A percentile compares a stretch with the other conserved stretches of the same genome.
Evolutionary conservation across 2,329 filamentous ascomycete genomes (phyloP).

Genomic region (Exophiala sp.): DNA sequence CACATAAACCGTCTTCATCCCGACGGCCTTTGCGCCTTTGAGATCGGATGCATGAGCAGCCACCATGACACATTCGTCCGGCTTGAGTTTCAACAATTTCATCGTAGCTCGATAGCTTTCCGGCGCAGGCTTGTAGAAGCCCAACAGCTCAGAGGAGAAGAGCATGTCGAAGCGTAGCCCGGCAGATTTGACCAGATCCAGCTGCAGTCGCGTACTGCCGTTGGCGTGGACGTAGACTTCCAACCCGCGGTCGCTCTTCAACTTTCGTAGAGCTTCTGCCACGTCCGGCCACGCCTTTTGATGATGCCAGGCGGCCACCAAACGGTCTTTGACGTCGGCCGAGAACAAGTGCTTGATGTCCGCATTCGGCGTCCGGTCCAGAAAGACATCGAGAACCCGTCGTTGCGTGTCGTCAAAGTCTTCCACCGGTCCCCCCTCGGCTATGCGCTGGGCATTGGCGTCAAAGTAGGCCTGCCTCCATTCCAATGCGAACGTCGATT

Average conservation of each 20-base stretch:
- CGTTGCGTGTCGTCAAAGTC: constrained; percentile 50
- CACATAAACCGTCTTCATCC: constrained; percentile 50
- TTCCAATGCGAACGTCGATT: constrained; percentile 43
- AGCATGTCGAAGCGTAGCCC: constrained; percentile 48
- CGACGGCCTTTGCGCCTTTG: constrained; percentile 44
- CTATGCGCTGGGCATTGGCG: constrained; percentile 39
- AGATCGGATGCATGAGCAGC: constrained; percentile 53
- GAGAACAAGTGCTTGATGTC: constrained; percentile 18
- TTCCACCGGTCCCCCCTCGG: constrained; percentile 36
- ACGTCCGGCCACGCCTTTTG: constrained; percentile 51
- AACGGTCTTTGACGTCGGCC: constrained; percentile 8
- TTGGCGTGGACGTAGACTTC: constrained; percentile 51
- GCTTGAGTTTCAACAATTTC: constrained; percentile 39
- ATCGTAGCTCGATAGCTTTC: constrained; percentile 45
- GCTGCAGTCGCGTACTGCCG: constrained; percentile 50
- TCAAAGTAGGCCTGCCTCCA: constrained; percentile 50
- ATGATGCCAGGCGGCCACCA: constrained; percentile 44
- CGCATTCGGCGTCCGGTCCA: constrained; percentile 30
- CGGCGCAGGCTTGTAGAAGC: constrained; percentile 45
- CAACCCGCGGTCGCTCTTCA: constrained; percentile 36
- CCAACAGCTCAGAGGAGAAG: constrained; percentile 49
- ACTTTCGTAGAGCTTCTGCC: constrained; percentile 35
- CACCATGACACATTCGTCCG: constrained; percentile 49
- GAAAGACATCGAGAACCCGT: constrained; percentile 37
- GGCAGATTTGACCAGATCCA: constrained; percentile 47